phyloP scores from a whole-genome alignment of 73 alveolate genomes.

The Tetrahymena elliotti region DNA sequence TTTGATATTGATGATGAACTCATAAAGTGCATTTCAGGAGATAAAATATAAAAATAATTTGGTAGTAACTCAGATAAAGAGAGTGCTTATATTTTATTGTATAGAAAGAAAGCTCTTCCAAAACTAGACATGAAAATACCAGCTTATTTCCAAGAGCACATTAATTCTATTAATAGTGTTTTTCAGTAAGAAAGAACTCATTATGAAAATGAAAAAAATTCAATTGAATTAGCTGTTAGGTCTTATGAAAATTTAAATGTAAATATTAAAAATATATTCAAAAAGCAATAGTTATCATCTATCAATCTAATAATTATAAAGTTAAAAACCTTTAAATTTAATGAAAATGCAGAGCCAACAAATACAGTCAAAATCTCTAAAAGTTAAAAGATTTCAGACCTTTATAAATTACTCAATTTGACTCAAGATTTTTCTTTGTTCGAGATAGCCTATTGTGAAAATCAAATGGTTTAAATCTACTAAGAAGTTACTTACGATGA shows the following conservation, averaged over 20 bases:
- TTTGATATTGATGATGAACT: conserved; percentile 80
- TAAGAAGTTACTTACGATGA: background rate
- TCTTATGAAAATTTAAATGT: background rate
- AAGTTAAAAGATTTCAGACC: background rate
- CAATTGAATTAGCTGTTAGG: background rate
- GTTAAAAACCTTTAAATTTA: background rate
- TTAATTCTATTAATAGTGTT: background rate
- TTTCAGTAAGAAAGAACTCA: background rate
- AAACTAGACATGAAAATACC: background rate
- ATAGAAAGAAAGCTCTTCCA: conserved; percentile 36
- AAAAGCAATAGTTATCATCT: background rate
- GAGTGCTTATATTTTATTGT: conserved; percentile 82
- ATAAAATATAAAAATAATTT: conserved; percentile 68
- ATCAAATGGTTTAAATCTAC: background rate
- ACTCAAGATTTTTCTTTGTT: background rate
- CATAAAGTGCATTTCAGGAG: conserved; percentile 70
- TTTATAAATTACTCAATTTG: background rate
- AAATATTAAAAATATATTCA: background rate
- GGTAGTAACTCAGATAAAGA: conserved; percentile 57
- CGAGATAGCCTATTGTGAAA: background rate
- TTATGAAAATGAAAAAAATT: background rate
- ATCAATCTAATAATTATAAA: background rate
- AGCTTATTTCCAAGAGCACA: background rate
- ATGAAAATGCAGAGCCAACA: background rate
- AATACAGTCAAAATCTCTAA: background rate